These are phyloP conservation scores for Avena atlantica DNA, from an alignment of 176 grass and related monocot species.

Conservation along the genomic window DNA sequence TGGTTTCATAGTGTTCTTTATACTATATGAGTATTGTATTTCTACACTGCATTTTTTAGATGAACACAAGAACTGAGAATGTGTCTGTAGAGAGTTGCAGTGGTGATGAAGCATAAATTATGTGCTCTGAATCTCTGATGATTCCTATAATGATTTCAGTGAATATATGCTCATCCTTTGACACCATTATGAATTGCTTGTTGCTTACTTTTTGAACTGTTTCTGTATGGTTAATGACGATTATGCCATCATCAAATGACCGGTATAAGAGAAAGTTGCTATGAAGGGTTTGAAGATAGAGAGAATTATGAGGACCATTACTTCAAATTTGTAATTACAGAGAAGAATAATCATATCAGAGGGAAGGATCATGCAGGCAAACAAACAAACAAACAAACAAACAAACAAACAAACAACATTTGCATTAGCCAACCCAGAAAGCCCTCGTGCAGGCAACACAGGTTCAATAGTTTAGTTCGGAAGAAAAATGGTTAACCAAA, in stretches of 20 bases:
- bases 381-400: neutral
- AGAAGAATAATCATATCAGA: neutral
- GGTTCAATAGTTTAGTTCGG: too few species aligned
- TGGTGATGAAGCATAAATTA: neutral
- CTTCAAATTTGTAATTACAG: neutral
- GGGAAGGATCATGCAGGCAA: neutral
- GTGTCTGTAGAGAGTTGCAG: neutral
- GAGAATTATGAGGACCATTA: neutral
- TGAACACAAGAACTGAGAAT: neutral
- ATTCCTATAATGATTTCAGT: neutral
- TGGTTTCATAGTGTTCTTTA: neutral
- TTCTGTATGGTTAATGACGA: neutral
- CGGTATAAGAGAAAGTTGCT: neutral
- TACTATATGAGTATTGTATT: neutral
- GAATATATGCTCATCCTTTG: neutral
- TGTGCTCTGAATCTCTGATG: neutral
- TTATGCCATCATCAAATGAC: neutral
- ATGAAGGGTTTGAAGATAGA: neutral
- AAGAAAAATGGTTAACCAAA: too few species aligned
- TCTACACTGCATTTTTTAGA: neutral
- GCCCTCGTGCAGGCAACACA: neutral
- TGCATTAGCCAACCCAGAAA: neutral
- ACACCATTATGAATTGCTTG: neutral
- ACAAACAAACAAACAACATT: neutral
- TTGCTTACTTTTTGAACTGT: neutral